Base-by-base conservation (phyloP, 2,329 filamentous ascomycete genomes). In the Fusarium begoniae region DNA sequence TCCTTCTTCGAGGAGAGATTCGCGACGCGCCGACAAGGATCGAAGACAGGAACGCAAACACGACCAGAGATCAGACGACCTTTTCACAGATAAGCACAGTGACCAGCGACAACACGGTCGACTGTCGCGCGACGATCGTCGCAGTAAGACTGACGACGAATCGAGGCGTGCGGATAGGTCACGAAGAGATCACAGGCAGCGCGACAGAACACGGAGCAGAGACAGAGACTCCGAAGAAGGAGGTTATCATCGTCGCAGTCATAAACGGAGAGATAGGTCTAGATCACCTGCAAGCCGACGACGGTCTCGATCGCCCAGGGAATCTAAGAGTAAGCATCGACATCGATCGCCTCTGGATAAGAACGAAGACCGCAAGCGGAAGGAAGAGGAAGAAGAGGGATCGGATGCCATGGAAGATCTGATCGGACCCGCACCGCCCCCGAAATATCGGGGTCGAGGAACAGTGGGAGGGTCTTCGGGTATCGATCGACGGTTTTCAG, bases 401-500 rank as follows among this genome's bases (percentile, higher is more conserved):
- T 95, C 93, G 0, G 94, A 97, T 79, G 91, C 93, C 2, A 83
- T 95, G 8, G 91, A 95, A 64, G 90, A 92, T 8, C 84, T 96
- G 26, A 91, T 98, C 40, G 95, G 95, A 0, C 94, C 94, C 2
- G 90, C 89, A 14, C 90, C 91, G 35, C 87, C 87, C 26, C 83
- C 84, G 8, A 82, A 72, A 50, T 78, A 78, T 55, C 91, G 93
- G 35, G 94, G 94, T 15, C 90, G 94, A 44, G 94, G 94, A 43
- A 89, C 89, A 20, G 86, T 89, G 44, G 84, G 87, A 9, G 87
- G 87, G 4, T 82, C 84, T 10, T 91, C 91, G 32, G 90, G 89
- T 15, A 97, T 98, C 74, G 95, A 98, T 79, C 86, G 88, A 30
- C 93, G 93, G 59, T 98, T 98, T 81, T 91, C 92, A 2, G 85